Conservation (phyloP, 1,284 basidiomycete species). For the Takashimella tepidaria region DNA sequence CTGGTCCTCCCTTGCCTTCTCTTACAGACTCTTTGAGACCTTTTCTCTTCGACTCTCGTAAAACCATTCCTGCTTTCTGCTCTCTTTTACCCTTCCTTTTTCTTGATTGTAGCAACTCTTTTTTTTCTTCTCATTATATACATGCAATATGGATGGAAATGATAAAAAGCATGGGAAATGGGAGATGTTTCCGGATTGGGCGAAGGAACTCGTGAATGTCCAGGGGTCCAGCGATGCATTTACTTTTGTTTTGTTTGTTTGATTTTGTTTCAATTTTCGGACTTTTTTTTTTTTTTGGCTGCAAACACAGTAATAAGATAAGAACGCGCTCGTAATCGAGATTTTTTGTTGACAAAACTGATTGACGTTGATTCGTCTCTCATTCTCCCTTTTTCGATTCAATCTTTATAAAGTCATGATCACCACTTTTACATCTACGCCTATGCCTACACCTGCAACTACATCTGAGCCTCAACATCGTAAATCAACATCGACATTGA, state of each 20-base stretch:
- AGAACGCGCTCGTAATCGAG: no score
- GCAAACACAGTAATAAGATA: no score
- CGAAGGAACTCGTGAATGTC: no score
- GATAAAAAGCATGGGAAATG: no score
- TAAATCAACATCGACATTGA: slow-evolving; percentile 45
- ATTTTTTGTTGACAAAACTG: no score
- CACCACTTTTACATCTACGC: neutral
- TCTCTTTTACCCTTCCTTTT: neutral
- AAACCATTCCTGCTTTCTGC: neutral
- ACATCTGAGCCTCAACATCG: no score
- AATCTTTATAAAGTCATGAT: neutral
- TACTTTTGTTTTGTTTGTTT: no score
- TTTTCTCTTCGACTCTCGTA: neutral
- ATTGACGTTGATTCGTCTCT: neutral
- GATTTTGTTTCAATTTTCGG: no score
- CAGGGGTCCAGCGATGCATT: no score
- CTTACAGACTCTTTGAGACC: neutral
- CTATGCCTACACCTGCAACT: no score
- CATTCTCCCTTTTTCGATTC: neutral
- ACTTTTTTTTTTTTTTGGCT: no score
- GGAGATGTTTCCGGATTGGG: no score
- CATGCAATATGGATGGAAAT: neutral
- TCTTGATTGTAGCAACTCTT: neutral
- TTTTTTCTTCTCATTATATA: neutral
- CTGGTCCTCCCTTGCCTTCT: neutral